Evolutionary conservation across 2,329 filamentous ascomycete genomes (phyloP), one percentile per base, ranked within the genome.

Genomic region (Aureobasidium sp.): DNA sequence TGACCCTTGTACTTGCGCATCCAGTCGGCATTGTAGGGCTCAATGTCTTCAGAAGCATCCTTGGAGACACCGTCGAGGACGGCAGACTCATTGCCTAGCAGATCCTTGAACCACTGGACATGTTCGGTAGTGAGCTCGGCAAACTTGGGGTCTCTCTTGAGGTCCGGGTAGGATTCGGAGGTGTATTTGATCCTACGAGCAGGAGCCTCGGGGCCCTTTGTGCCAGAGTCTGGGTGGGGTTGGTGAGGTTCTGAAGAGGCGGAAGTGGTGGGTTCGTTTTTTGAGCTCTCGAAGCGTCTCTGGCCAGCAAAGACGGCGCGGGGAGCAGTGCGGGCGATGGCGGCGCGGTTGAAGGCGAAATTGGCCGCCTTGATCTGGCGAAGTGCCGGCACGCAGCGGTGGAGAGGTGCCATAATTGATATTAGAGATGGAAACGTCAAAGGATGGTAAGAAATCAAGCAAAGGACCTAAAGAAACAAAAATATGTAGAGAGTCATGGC

Each of bases 1-100:
- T 97, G 91, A 34, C 94, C 95, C 64, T 90, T 87, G 79, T 96
- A 99, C 78, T 99, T 99, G 76, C 90, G 87, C 92, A 99, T 97
- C 94, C 95, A 99, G 78, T 99, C 94, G 72, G 87, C 86, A 76
- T 99, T 99, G 82, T 91, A 99, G 8, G 89, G 84, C 73, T 94
- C 90, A 67, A 97, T 82, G 72, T 97, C 94, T 69, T 90, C 89
- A 2, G 81, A 78, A 15, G 86, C 86, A 74, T 92, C 85, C 67
- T 84, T 76, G 3, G 86, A 90, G 61, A 96, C 82, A 56, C 90
- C 90, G 72, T 97, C 92, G 64, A 97, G 84, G 57, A 97, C 81
- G 1, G 91, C 91, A 39, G 88, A 89, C 39, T 87, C 85, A 53
- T 84, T 82, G 61, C 91, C 90, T 37, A 99, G 82, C n/a, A 97